These are phyloP conservation scores for Yamadazyma songkhlaensis DNA, from an alignment of 1,139 yeast species.

Conservation along the genomic window DNA sequence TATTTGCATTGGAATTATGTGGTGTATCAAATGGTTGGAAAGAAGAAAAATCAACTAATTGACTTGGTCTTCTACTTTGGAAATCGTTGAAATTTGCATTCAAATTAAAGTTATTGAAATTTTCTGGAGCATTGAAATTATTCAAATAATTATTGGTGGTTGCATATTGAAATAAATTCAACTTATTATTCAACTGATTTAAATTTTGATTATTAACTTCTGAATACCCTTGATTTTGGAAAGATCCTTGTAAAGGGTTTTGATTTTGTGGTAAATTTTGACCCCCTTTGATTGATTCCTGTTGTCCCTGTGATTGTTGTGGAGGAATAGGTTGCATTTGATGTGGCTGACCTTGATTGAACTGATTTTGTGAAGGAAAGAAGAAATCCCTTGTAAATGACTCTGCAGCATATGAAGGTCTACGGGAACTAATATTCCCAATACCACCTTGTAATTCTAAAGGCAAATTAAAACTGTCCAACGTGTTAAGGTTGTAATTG, in stretches of 20 bases:
- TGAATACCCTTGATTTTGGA: background rate
- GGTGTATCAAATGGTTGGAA: background rate
- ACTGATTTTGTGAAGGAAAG: constrained; percentile 1
- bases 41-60: constrained; percentile 31
- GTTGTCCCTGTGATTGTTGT: background rate
- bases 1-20: background rate
- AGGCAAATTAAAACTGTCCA: constrained; percentile 45
- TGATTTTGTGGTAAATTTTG: background rate
- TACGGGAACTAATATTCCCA: constrained; percentile 56
- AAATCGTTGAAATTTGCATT: constrained; percentile 39
- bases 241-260: too few relatives aligned
- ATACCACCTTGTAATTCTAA: constrained; percentile 63
- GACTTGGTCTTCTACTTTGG: constrained; percentile 46
- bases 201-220: background rate
- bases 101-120: constrained; percentile 34
- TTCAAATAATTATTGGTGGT: constrained; percentile 15
- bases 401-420: constrained; percentile 68
- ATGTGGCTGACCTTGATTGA: background rate
- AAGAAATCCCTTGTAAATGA: constrained; percentile 39
- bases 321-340: background rate
- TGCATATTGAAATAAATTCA: constrained; percentile 15
- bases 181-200: constrained; percentile 1
- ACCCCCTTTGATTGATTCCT: background rate
- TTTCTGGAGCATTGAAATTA: constrained; percentile 29
- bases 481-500: constrained; percentile 3